These are phyloP conservation scores for Trichoderma polysporum DNA, from an alignment of 2,329 filamentous ascomycete species.

Conservation along the genomic window DNA sequence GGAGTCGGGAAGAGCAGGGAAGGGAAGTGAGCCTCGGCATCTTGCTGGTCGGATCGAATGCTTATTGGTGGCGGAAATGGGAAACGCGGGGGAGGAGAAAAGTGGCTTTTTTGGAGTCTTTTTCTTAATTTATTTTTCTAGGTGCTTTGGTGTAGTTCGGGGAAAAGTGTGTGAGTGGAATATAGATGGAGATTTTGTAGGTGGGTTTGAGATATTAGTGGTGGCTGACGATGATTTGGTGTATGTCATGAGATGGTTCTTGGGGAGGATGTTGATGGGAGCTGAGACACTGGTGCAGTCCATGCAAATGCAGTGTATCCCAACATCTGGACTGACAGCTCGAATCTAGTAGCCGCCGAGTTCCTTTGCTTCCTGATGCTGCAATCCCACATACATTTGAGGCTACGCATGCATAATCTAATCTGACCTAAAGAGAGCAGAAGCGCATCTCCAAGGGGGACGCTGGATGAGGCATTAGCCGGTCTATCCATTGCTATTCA, in stretches of 20 bases:
- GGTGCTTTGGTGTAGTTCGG: too few species aligned
- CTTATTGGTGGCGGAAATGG: conserved; percentile 4
- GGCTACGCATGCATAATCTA: background rate
- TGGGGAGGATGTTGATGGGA: background rate
- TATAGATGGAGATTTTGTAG: too few species aligned
- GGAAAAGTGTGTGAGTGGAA: too few species aligned
- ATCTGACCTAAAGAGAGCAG: background rate
- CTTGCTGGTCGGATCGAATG: background rate
- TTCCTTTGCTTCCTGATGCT: background rate
- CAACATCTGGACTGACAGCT: background rate
- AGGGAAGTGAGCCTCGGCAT: conserved; percentile 14
- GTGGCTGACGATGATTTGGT: background rate
- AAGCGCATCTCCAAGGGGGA: background rate
- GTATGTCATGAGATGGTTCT: background rate
- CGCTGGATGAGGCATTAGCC: background rate
- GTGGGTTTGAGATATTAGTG: background rate
- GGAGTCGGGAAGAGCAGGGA: background rate
- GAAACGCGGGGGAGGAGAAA: background rate
- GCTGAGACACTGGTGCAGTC: background rate
- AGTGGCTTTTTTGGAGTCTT: background rate
- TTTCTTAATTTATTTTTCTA: too few species aligned
- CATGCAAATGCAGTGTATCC: background rate
- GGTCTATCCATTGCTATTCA: too few species aligned
- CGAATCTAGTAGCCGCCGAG: background rate
- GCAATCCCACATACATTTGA: background rate